Base-by-base conservation (phyloP, 371 early-diverging fungal species). In the Lichtheimia ramosa region DNA sequence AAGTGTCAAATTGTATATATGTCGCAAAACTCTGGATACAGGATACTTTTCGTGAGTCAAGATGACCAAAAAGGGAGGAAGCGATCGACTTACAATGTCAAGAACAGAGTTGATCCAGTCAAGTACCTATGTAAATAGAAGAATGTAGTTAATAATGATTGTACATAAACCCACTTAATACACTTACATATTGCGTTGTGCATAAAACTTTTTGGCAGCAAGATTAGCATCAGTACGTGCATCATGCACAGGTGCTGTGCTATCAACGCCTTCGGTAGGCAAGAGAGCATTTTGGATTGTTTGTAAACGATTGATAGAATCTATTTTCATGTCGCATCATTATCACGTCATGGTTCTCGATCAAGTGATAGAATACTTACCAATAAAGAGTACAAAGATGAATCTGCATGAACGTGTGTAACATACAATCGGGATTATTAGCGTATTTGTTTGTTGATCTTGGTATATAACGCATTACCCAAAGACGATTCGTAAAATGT, bases 191-290 rank as follows among this genome's bases (percentile, higher is more conserved):
- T 62, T 62, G 6, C 62, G 56, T 42, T 62, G 62, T n/a, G 62
- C 62, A 23, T 62, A 62, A 62, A 62, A 62, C 42, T 62, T 55
- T 48, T 28, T 48, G 20, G 62, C 62, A 5, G 62, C 42, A 40
- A 46, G 56, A 27, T 20, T 56, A 3, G 62, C 48, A 24, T 62
- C 62, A 2, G 56, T 42, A 1, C 43, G 56, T 28, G 51, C 56
- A 43, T 62, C 56, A 16, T 61, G 54, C 4, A 62, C 46, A 3
- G 55, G n/a, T 3, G 46, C 46, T 18, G 46, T 21, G 21, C 7
- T 46, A 46, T n/a, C 46, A 5, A 21, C n/a, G 5, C 18, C 21
- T 16, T 46, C 46, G 16, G 21, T n/a, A 0, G 25, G 27, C 8
- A 51, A 56, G 0, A 56, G 16, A 5, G 56, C 40, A 13, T 34